Base-by-base conservation (phyloP, 2,329 filamentous ascomycete species). In the Trichoderma pleuroti region DNA sequence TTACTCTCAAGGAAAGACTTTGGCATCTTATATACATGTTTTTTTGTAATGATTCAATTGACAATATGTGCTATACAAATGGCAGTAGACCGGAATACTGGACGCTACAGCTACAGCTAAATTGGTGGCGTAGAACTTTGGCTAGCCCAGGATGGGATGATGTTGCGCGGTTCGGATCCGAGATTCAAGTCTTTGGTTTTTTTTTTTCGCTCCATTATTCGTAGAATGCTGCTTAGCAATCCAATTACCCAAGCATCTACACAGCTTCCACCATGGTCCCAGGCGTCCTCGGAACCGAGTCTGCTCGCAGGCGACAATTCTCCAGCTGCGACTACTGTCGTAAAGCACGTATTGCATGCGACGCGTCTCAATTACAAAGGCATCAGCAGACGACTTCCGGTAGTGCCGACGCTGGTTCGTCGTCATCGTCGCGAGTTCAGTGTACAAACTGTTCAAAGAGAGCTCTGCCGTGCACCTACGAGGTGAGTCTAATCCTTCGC, bases 271-370 rank as follows among this genome's bases (percentile, higher is more conserved):
- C n/a, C 34, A 67, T 67, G 64, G 32, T 57, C 8, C 52, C 6
- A 42, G 34, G 18, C 24, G n/a, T 6, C 6, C 8, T 16, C 64
- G 64, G 52, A 67, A 28, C 64, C 64, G 64, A 67, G 24, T 9
- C 49, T 24, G 24, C 52, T n/a, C 52, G 52, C 9, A 57, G 64
- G 18, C 52, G 64, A 5, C 64, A 67, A 6, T 67, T 30, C 52
- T 67, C 64, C 24, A 67, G 64, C 24, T 67, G 64, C 18, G 64
- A 67, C 16, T 34, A 42, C 52, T 67, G 64, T 26, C 64, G 64
- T 52, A 42, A 39, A 42, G 42, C 52, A 32, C 64, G 64, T 18
- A 67, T 67, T 12, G 64, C 64, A 67, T 67, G 64, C 26, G 64
- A 67, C 39, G 64, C 64, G 0, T 56, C 64, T 21, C 32, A 57